Evolutionary conservation across 352 stramenopile genomes (phyloP), one percentile per base, ranked within the genome.

Genomic region (Peronospora belbahrii): DNA sequence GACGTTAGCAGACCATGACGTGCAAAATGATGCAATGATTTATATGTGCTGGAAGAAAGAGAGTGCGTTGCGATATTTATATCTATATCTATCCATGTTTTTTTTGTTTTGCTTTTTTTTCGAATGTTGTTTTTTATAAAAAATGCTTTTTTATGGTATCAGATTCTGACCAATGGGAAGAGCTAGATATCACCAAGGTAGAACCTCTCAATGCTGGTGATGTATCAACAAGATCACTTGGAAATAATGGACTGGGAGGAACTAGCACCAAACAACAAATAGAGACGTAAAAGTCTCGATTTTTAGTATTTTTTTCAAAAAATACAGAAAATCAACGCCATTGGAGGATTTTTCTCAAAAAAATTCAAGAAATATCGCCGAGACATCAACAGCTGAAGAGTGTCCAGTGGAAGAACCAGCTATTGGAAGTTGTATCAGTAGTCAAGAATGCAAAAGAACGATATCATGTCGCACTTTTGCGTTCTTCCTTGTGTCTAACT

Each of bases 11-110:
- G 83, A 95, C 51, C 77, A 94, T 53, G 77, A 91, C 38, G 42
- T 95, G 23, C 64, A 84, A 54, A 93, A 92, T 52, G 81, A 93
- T 56, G 55, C 76, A 13, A 60, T 92, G 25, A 40, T 95, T 15
- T 95, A 88, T 65, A 84, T 93, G 62, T 89, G 83, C 61, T 85
- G 79, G 63, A 88, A 87, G 62, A 92, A 88, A 85, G 80, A 88
- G 69, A 83, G 72, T 86, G 54, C 52, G 74, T 77, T 27, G 23
- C 23, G n/a, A n/a, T n/a, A n/a, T n/a, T n/a, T n/a, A n/a, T n/a
- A n/a, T n/a, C n/a, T n/a, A n/a, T n/a, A n/a, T n/a, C n/a, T n/a
- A n/a, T n/a, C n/a, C n/a, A n/a, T n/a, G n/a, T n/a, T n/a, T n/a
- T 27, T 7, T 0, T 27, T 27, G 6, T 27, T 27, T 32, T 34